These are phyloP conservation scores for Aaosphaeria pasadenensis DNA, from an alignment of 2,329 filamentous ascomycete species.

Conservation along the genomic window DNA sequence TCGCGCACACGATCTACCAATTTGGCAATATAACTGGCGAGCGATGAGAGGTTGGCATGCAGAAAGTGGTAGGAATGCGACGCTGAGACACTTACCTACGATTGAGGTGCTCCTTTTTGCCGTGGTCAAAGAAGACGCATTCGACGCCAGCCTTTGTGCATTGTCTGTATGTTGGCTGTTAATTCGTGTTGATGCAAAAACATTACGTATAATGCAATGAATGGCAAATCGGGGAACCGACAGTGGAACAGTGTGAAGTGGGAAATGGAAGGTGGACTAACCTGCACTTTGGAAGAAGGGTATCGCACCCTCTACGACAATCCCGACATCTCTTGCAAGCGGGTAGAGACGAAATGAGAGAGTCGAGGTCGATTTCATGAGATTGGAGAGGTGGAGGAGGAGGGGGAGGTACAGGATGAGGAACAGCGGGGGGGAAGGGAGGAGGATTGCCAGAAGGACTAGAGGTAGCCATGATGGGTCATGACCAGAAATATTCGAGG, in stretches of 20 bases:
- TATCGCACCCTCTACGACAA: conserved; percentile 35
- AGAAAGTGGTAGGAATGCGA: background rate
- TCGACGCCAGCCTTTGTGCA: conserved; percentile 35
- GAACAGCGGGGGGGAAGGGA: background rate
- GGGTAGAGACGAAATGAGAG: conserved; percentile 24
- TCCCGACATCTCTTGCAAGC: conserved; percentile 36
- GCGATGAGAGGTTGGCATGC: background rate
- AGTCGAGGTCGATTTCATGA: conserved; percentile 14
- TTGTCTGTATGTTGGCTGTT: conserved; percentile 11
- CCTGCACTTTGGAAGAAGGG: conserved; percentile 34
- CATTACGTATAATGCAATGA: no score
- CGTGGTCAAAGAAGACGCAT: conserved; percentile 35
- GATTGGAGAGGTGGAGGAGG: background rate
- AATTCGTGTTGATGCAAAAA: no score
- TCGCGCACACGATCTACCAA: conserved; percentile 34
- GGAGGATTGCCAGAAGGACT: background rate
- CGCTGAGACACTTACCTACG: conserved; percentile 19
- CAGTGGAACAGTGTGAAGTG: background rate
- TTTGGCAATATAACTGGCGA: conserved; percentile 30
- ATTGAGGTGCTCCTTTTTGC: conserved; percentile 25
- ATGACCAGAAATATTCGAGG: background rate
- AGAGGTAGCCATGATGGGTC: background rate
- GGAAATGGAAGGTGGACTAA: background rate
- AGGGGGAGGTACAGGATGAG: background rate
- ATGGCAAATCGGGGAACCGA: no score